Conservation (phyloP, 768 basidiomycete genomes). For the Termitomyces sp. region DNA sequence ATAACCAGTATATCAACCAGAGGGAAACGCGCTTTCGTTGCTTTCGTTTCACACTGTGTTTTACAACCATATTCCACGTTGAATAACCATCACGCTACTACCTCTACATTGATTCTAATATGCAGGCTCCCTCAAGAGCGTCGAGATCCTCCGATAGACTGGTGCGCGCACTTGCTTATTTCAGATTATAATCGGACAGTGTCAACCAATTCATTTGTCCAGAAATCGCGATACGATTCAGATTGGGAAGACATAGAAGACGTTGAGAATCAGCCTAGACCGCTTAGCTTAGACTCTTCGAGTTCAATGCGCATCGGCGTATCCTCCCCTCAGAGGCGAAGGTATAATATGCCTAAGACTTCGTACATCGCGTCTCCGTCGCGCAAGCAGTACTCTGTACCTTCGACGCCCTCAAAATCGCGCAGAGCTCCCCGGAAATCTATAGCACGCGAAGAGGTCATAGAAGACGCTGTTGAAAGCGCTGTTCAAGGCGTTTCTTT, state of each 20-base stretch:
- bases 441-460: conserved; percentile 21
- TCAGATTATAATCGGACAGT: background rate
- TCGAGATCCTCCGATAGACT: background rate
- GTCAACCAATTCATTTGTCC: background rate
- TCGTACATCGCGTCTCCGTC: conserved; percentile 17
- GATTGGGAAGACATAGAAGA: conserved; percentile 32
- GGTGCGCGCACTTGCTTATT: background rate
- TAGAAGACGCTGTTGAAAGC: conserved; percentile 24
- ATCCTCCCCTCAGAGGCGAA: conserved; percentile 27
- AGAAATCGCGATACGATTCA: conserved; percentile 7
- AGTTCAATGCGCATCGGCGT: conserved; percentile 11
- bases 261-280: conserved; percentile 8
- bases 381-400: conserved; percentile 11
- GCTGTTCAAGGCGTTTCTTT: conserved; percentile 24
- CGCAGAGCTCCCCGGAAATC: conserved; percentile 8
- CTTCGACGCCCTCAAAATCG: conserved; percentile 6
- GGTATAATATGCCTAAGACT: conserved; percentile 15
- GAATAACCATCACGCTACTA: background rate
- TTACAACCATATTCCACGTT: background rate
- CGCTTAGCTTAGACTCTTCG: conserved; percentile 7
- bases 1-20: background rate
- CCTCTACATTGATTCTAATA: background rate
- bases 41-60: background rate
- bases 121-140: background rate
- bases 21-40: background rate